These are phyloP conservation scores for Herpetomonas samuelpessoai DNA, from an alignment of 208 protist species.

Conservation along the genomic window DNA sequence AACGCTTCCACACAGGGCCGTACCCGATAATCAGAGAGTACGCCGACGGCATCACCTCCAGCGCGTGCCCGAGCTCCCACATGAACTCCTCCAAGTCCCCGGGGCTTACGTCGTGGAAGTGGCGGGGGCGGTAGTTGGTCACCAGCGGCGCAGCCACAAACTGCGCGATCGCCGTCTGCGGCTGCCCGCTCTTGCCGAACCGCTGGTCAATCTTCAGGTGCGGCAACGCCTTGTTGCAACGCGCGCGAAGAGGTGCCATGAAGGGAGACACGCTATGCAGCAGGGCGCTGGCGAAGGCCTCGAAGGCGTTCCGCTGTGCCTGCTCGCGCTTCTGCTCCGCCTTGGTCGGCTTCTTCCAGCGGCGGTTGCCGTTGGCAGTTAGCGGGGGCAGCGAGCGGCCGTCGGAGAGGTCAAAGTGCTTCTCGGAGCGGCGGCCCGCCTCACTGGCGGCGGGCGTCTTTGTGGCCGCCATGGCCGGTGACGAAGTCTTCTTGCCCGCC, in stretches of 20 bases:
- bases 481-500: too few relatives aligned
- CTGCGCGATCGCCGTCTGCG: conserved; percentile 81
- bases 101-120: conserved; percentile 86
- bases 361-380: conserved; percentile 57
- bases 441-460: conserved; percentile 13
- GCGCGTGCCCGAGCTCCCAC: conserved; percentile 78
- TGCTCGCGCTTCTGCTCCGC: conserved; percentile 75
- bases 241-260: conserved; percentile 76
- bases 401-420: conserved; percentile 7
- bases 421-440: conserved; percentile 14
- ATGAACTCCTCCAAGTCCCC: conserved; percentile 89
- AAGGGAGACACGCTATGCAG: conserved; percentile 85
- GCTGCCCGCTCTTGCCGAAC: conserved; percentile 82
- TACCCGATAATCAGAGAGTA: conserved; percentile 73
- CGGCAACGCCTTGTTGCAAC: conserved; percentile 71
- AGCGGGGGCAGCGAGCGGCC: conserved; percentile 35
- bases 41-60: conserved; percentile 50
- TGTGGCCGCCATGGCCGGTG: too few relatives aligned
- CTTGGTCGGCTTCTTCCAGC: conserved; percentile 87
- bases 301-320: conserved; percentile 85
- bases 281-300: conserved; percentile 83
- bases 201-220: conserved; percentile 90
- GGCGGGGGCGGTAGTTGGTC: conserved; percentile 82
- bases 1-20: conserved; percentile 84
- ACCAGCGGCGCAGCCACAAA: conserved; percentile 85